Evolutionary conservation across 2,329 filamentous ascomycete species (phyloP), one percentile per base, ranked within the genome.

Genomic region (Cladorrhinum sp.): DNA sequence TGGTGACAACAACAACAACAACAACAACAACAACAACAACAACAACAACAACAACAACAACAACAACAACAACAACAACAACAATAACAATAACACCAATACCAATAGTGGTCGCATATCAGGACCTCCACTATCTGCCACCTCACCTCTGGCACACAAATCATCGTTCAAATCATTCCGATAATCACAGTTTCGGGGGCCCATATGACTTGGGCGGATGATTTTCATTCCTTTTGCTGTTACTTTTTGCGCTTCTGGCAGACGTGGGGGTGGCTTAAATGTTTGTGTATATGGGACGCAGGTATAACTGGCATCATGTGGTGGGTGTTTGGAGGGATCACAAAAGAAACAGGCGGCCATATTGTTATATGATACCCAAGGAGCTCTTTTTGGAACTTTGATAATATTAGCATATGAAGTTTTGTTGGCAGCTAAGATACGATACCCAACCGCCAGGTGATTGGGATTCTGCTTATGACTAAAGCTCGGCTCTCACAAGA

Each of bases 101-200:
- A 16, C 10, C 32, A 36, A 81, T 54, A 74, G 73, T 57, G 74
- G 76, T 2, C 74, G 75, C 55, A 68, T 61, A 27, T 65, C 64
- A 3, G 68, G 69, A 22, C 64, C 73, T 63, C 65, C 70, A 13
- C 66, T 65, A 24, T 65, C 72, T 18, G 67, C 62, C 5, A 66
- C 72, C 41, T 80, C 78, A 54, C 78, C 78, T 18, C 66, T 80
- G 56, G 76, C 76, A 18, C 76, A 78, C 63, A 80, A 80, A 69
- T 76, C 77, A 69, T 76, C 77, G 9, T 74, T 78, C 58, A 75
- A 73, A 65, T 78, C 75, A 12, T 80, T 80, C 57, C 74, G 78
- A 52, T 81, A 68, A 77, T 32, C 5, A 53, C 13, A 32, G 4
- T 32, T 50, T 29, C n/a, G n/a, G 32, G 5, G 16, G 32, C 5